These are phyloP conservation scores for Trichoderma semiorbis DNA, from an alignment of 2,329 filamentous ascomycete species.

Conservation along the genomic window DNA sequence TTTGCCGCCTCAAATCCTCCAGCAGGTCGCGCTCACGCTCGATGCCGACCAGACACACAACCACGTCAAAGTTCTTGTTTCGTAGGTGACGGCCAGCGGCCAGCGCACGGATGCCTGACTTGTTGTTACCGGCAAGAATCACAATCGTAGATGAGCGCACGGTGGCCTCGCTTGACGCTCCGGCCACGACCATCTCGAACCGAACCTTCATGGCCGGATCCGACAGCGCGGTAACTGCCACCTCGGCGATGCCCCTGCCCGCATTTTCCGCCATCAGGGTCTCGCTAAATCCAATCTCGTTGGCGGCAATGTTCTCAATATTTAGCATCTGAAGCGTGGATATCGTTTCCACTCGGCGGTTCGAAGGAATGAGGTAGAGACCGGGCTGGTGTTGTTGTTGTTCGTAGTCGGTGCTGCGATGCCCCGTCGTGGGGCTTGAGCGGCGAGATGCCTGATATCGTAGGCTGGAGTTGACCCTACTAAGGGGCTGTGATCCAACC, in stretches of 20 bases:
- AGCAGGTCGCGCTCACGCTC: constrained; percentile 79
- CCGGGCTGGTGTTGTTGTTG: constrained; percentile 41
- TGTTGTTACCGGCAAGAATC: constrained; percentile 93
- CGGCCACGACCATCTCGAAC: constrained; percentile 42
- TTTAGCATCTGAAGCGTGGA: constrained; percentile 84
- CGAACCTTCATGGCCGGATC: constrained; percentile 59
- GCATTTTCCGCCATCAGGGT: constrained; percentile 92
- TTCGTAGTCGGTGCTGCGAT: constrained; percentile 33
- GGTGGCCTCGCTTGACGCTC: constrained; percentile 29
- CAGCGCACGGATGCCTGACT: constrained; percentile 78
- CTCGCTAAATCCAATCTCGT: constrained; percentile 81
- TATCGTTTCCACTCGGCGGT: constrained; percentile 58
- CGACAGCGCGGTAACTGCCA: constrained; percentile 66
- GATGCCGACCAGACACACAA: constrained; percentile 79
- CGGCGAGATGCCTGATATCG: constrained; percentile 34
- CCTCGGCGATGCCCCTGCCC: constrained; percentile 82
- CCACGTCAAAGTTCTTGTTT: constrained; percentile 75
- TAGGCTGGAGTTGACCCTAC: constrained; percentile 48
- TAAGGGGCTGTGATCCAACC: constrained; percentile 39
- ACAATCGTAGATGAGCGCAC: constrained; percentile 49
- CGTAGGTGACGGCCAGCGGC: constrained; percentile 83
- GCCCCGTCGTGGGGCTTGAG: constrained; percentile 31
- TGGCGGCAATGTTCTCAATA: constrained; percentile 84
- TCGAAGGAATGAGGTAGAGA: constrained; percentile 53
- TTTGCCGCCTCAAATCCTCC: constrained; percentile 75